Conservation (phyloP, 345 rosid genomes). For the Arabis alpina region DNA sequence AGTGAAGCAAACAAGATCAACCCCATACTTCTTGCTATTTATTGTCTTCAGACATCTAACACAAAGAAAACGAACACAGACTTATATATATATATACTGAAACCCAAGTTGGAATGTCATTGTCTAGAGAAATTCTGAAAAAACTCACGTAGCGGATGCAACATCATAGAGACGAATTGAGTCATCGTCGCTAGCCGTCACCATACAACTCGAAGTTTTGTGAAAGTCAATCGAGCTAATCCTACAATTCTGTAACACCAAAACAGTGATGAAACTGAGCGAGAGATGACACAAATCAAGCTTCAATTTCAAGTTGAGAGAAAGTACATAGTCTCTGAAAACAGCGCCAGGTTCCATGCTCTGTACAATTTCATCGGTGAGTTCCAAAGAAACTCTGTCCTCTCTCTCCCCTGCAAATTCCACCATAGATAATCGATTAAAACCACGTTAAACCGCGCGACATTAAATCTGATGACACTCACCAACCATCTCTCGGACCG, state of each 20-base stretch:
- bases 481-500: constrained; percentile 46
- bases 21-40: constrained; percentile 98
- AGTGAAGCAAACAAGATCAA: constrained; percentile 93
- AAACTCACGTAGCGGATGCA: constrained; percentile 60
- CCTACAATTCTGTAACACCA: constrained; percentile 62
- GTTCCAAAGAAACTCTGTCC: constrained; percentile 74
- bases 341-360: constrained; percentile 96
- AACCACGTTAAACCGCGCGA: background rate
- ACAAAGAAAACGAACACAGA: background rate
- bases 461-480: background rate
- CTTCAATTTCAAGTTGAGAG: background rate
- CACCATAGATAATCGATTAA: background rate
- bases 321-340: constrained; percentile 77
- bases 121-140: background rate
- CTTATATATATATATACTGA: background rate
- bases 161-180: constrained; percentile 91
- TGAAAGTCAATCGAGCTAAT: constrained; percentile 96
- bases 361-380: constrained; percentile 78
- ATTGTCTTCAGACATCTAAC: constrained; percentile 90
- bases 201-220: constrained; percentile 77
- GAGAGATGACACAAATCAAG: background rate
- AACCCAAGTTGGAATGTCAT: background rate
- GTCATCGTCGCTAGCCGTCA: constrained; percentile 98
- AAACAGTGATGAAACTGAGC: background rate
- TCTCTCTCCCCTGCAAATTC: constrained; percentile 55